Evolutionary conservation across 371 early-diverging fungal genomes (phyloP), one percentile per base, ranked within the genome.

Genomic region (Apophysomyces elegans): DNA sequence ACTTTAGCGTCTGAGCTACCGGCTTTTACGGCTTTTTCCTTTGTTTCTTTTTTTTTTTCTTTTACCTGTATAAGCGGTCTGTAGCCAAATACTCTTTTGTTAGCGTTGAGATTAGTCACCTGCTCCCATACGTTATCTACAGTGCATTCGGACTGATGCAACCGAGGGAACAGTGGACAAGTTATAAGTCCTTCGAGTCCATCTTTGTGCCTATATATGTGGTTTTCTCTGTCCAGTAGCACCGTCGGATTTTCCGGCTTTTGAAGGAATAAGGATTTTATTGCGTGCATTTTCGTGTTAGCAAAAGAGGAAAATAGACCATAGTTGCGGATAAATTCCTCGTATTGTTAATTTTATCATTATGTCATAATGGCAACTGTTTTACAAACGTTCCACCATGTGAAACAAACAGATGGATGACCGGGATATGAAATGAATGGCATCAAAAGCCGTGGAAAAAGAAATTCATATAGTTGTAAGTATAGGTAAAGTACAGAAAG

Each of bases 81-180:
- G 54, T 70, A 61, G 38, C 86, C 86, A 76, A 87, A 82, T 3
- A 68, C 79, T 11, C 67, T 76, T 64, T 82, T 84, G 64, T 72
- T 64, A 1, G 72, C 71, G 45, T 76, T 79, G 16, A 61, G 50
- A 35, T 79, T 64, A 13, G 81, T 66, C 45, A 79, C 80, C 54
- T 73, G 75, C 14, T 72, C 66, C 79, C 84, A 87, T 8, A 87
- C 66, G n/a, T 75, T 72, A 18, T 70, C 67, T 59, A 85, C 65
- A 1, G 84, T 82, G 38, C 71, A 66, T 5, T 78, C 80, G 13
- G 73, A 67, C 56, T 78, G 64, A 13, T 62, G 56, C 13, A 84
- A 75, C 56, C 73, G 60, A 0, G 86, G 86, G 1, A 70, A 43
- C 21, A 75, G 57, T 18, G 87, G 87, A 4, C 70, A 65, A 38